Percentiles rank a stretch among this genome's conserved stretches.
phyloP scores from a whole-genome alignment of 164 flowering plant genomes.

The Houttuynia cordata region DNA sequence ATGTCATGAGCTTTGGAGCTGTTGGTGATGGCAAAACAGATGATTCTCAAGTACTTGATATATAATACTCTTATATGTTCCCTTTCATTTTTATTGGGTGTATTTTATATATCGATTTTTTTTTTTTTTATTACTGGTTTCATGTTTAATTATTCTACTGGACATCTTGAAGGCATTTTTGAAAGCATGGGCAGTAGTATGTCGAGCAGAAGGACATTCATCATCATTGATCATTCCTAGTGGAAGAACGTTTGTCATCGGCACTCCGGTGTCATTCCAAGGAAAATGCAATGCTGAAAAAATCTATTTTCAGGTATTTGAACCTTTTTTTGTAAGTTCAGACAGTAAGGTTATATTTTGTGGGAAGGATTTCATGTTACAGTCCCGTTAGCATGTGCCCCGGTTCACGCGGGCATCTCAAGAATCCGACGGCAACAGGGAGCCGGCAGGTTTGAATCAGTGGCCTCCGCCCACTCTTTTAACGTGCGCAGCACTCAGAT shows the following conservation, averaged over 20 bases:
- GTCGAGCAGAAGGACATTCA: neutral
- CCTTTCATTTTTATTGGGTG: neutral
- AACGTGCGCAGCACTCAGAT: no score
- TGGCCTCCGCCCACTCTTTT: no score
- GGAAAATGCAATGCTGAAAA: conserved; percentile 1
- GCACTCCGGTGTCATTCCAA: neutral
- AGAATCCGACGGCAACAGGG: neutral
- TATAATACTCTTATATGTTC: neutral
- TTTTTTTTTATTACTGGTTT: neutral
- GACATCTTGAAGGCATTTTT: neutral
- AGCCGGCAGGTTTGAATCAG: no score
- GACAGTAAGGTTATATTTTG: neutral
- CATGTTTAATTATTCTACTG: neutral
- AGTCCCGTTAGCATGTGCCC: neutral
- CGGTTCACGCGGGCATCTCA: neutral
- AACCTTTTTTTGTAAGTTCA: neutral
- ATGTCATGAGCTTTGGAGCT: neutral
- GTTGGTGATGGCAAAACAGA: neutral
- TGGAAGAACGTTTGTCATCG: neutral
- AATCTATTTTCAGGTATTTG: neutral
- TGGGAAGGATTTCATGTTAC: neutral
- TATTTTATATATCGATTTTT: neutral
- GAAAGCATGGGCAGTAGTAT: neutral
- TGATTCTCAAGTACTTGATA: neutral
- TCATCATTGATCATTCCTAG: neutral